Conservation (phyloP, 768 basidiomycete genomes). For the Tylopilus subfusipes region DNA sequence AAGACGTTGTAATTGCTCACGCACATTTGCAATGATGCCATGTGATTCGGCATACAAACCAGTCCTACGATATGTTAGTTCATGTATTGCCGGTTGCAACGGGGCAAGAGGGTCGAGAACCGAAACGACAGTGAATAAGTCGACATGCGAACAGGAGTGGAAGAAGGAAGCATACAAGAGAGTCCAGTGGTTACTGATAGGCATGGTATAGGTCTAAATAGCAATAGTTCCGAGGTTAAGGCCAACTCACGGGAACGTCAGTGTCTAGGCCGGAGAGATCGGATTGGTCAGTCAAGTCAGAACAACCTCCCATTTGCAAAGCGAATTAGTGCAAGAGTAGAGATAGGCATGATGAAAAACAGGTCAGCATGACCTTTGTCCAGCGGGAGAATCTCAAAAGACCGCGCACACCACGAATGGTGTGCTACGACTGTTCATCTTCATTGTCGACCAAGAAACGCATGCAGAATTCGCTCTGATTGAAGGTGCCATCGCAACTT, state of each 20-base stretch:
- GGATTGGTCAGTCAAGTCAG: constrained; percentile 2
- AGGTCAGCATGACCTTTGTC: neutral
- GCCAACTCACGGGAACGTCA: constrained; percentile 78
- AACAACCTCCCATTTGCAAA: neutral
- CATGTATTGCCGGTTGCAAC: neutral
- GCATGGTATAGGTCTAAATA: neutral
- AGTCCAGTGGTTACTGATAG: constrained; percentile 77
- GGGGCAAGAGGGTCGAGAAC: neutral
- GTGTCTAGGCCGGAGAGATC: constrained; percentile 46
- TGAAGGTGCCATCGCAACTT: constrained; percentile 25
- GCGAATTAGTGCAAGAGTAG: neutral
- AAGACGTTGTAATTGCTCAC: constrained; percentile 11
- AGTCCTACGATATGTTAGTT: constrained; percentile 48
- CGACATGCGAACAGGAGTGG: neutral
- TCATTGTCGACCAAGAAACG: too few species aligned
- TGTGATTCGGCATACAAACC: constrained; percentile 85
- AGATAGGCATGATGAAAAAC: neutral
- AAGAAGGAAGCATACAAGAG: constrained; percentile 56
- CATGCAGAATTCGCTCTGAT: neutral
- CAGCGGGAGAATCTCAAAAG: too few species aligned
- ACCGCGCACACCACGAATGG: too few species aligned
- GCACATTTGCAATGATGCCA: constrained; percentile 82
- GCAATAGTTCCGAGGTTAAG: neutral
- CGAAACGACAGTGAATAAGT: neutral
- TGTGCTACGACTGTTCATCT: too few species aligned